These are phyloP conservation scores for Metschnikowia anglica DNA, from an alignment of 805 yeast species.

Conservation along the genomic window DNA sequence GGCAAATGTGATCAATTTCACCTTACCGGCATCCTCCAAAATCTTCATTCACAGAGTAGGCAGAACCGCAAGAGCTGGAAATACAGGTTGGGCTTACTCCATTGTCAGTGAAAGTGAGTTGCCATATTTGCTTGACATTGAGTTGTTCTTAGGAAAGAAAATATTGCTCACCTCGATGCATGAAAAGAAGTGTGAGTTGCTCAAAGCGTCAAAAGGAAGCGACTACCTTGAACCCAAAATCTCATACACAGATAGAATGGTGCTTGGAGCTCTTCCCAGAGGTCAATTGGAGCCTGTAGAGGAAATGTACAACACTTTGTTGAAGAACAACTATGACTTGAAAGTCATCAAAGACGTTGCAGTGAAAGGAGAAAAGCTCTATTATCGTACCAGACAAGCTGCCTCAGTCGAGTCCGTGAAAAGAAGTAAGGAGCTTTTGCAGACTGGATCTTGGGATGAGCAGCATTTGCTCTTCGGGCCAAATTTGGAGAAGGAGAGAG, in stretches of 20 bases:
- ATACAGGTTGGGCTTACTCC: constrained; percentile 96
- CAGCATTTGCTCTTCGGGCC: constrained; percentile 78
- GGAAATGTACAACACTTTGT: constrained; percentile 65
- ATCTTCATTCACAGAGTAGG: constrained; percentile 97
- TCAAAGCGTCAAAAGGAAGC: constrained; percentile 46
- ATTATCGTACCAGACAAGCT: constrained; percentile 77
- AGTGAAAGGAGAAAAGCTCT: constrained; percentile 81
- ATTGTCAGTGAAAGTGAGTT: constrained; percentile 81
- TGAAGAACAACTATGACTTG: constrained; percentile 68
- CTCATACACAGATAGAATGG: constrained; percentile 71
- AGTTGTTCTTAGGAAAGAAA: constrained; percentile 83
- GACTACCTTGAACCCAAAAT: constrained; percentile 55
- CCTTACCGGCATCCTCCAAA: constrained; percentile 89
- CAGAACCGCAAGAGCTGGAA: constrained; percentile 99
- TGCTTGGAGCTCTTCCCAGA: constrained; percentile 83
- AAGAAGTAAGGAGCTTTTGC: constrained; percentile 74
- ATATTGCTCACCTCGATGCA: constrained; percentile 68
- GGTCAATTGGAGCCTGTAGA: constrained; percentile 62
- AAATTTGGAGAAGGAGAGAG: constrained; percentile 71
- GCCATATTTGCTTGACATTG: constrained; percentile 88
- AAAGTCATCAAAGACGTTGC: constrained; percentile 67
- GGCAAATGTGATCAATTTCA: constrained; percentile 90
- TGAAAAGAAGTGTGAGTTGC: constrained; percentile 55
- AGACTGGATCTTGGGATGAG: constrained; percentile 79
- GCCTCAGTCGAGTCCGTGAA: constrained; percentile 87